These are phyloP conservation scores for Euryodendron excelsum DNA, from an alignment of 148 eudicot species.

Conservation along the genomic window DNA sequence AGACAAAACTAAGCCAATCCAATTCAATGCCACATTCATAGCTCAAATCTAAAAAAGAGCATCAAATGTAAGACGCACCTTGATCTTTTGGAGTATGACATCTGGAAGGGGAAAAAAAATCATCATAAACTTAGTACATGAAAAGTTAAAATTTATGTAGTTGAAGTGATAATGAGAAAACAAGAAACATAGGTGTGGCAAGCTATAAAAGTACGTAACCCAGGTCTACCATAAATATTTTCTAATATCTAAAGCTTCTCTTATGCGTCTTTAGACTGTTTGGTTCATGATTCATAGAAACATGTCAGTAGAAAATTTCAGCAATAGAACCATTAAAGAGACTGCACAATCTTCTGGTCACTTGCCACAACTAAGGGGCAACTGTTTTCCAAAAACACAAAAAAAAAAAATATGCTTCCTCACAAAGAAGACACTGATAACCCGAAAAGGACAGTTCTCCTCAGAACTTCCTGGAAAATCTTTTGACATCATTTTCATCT, in stretches of 20 bases:
- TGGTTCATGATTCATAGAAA: neutral
- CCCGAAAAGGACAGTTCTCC: no score
- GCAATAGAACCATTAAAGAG: neutral
- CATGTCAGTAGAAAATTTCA: neutral
- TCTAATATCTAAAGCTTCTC: no score
- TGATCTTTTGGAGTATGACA: conserved; percentile 78
- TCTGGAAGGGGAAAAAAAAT: conserved; percentile 35
- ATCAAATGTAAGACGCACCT: conserved; percentile 34
- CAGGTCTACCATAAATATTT: no score
- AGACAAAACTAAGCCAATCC: neutral
- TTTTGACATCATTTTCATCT: no score
- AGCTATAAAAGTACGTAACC: no score
- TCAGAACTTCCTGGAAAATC: no score
- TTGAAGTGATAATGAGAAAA: neutral
- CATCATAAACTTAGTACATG: neutral
- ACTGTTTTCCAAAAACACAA: no score
- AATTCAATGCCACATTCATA: neutral
- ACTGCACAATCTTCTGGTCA: neutral
- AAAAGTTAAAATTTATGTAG: neutral
- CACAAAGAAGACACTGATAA: no score
- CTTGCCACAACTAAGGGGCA: neutral
- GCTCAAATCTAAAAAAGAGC: neutral
- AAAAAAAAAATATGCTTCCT: neutral
- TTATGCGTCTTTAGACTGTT: neutral
- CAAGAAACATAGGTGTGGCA: neutral